Evolutionary conservation across 2,329 filamentous ascomycete species (phyloP).

Genomic region (Epichloe bromicola): DNA sequence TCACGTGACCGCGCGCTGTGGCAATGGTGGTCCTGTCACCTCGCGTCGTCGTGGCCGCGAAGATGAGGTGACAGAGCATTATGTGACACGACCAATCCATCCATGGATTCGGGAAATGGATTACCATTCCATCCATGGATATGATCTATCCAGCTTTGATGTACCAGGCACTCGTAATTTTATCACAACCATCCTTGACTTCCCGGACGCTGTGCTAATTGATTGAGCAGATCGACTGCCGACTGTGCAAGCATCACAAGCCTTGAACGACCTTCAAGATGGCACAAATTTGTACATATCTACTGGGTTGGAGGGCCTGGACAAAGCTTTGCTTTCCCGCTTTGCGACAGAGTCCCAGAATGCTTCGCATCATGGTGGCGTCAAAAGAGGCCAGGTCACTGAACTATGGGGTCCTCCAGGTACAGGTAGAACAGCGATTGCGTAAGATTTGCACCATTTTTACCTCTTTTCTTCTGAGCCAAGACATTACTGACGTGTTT

Average conservation of each 20-base stretch:
- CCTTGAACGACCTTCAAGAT: constrained; percentile 45
- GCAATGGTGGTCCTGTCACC: not conserved
- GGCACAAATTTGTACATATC: constrained; percentile 37
- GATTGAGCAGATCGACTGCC: constrained; percentile 52
- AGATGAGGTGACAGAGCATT: not conserved
- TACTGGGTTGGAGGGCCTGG: constrained; percentile 42
- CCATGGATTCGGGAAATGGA: constrained; percentile 32
- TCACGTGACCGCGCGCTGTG: constrained; percentile 1
- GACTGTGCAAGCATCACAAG: constrained; percentile 63
- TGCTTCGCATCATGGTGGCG: constrained; percentile 33
- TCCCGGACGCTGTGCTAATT: not conserved
- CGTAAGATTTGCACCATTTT: constrained; percentile 35
- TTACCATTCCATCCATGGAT: constrained; percentile 45
- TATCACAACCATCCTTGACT: not conserved
- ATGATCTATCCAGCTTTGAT: constrained; percentile 49
- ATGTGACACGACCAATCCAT: not conserved
- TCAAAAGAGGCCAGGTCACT: constrained; percentile 64
- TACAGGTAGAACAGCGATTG: constrained; percentile 71
- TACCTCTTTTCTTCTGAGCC: not conserved
- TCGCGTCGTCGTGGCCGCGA: not conserved
- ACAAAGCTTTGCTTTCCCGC: constrained; percentile 27
- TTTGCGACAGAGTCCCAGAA: constrained; percentile 7
- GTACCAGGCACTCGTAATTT: constrained; percentile 35
- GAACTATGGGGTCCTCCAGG: constrained; percentile 85
- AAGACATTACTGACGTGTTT: not conserved